Conservation (phyloP, 2,329 filamentous ascomycete species). For the Byssothecium circinans region DNA sequence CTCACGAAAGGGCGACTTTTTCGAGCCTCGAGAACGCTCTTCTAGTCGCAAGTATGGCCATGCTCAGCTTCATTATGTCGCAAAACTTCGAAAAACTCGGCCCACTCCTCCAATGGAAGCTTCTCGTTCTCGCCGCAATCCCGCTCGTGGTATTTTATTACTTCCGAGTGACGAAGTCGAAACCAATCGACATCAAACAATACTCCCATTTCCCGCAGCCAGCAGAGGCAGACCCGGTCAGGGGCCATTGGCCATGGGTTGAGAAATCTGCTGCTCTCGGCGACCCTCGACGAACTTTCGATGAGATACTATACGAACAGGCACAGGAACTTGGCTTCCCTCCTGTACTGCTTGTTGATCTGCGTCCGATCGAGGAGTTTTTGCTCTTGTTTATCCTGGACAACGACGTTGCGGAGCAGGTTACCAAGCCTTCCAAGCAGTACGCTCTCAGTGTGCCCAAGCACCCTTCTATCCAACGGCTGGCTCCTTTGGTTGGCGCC, state of each 20-base stretch:
- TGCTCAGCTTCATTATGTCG: neutral
- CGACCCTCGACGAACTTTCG: conserved; percentile 17
- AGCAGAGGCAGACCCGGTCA: conserved; percentile 15
- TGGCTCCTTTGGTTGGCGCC: conserved; percentile 18
- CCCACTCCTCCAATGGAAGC: neutral
- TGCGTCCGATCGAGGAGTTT: conserved; percentile 19
- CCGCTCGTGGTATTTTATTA: conserved; percentile 1
- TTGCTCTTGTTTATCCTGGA: conserved; percentile 17
- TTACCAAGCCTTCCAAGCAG: conserved; percentile 17
- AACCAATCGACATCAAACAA: conserved; percentile 11
- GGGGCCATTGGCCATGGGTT: conserved; percentile 23
- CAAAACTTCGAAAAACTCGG: neutral
- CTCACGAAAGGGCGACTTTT: neutral
- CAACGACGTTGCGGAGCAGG: conserved; percentile 20
- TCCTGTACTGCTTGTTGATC: conserved; percentile 19
- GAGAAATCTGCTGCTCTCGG: conserved; percentile 16
- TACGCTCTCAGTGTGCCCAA: conserved; percentile 19
- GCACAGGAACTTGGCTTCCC: conserved; percentile 17
- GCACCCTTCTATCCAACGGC: conserved; percentile 17
- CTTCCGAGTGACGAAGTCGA: neutral
- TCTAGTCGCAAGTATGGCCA: neutral
- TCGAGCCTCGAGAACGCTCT: neutral
- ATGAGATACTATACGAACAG: conserved; percentile 22
- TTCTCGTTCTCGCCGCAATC: neutral
- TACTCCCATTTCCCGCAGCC: conserved; percentile 22